These are phyloP conservation scores for Monosporascus sp. DNA, from an alignment of 2,329 filamentous ascomycete species.

Conservation along the genomic window DNA sequence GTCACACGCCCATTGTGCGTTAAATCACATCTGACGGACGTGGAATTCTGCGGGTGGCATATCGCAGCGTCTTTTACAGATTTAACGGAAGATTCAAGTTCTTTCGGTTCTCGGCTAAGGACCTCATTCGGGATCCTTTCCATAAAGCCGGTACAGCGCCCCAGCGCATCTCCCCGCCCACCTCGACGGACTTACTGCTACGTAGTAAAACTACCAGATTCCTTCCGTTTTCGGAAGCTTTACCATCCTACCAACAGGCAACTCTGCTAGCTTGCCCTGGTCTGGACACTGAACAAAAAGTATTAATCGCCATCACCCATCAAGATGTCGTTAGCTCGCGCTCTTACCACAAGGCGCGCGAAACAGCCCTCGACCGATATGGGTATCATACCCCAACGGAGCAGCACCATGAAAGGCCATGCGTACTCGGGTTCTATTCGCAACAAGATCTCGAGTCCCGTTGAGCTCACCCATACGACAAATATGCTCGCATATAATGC, in stretches of 20 bases:
- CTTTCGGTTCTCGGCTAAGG: neutral
- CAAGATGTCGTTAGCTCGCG: constrained; percentile 61
- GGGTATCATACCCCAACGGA: constrained; percentile 38
- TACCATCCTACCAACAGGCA: neutral
- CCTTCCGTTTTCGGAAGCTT: constrained; percentile 1
- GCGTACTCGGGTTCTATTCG: constrained; percentile 43
- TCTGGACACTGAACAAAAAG: neutral
- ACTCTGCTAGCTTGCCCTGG: neutral
- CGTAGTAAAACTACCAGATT: neutral
- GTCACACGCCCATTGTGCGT: neutral
- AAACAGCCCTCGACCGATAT: constrained; percentile 48
- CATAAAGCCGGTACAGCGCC: neutral
- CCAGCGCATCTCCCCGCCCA: neutral
- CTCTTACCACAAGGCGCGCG: constrained; percentile 64
- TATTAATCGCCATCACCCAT: constrained; percentile 1
- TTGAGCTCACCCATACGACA: constrained; percentile 86
- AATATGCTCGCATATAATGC: constrained; percentile 96
- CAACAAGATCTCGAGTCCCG: constrained; percentile 77
- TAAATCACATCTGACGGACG: neutral
- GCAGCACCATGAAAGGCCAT: constrained; percentile 44
- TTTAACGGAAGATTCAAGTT: neutral
- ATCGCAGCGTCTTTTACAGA: neutral
- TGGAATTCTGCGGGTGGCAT: neutral
- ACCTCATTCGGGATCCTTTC: neutral
- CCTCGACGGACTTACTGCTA: neutral